These are phyloP conservation scores for Colletotrichum liaoningense DNA, from an alignment of 2,329 filamentous ascomycete genomes.

Conservation along the genomic window DNA sequence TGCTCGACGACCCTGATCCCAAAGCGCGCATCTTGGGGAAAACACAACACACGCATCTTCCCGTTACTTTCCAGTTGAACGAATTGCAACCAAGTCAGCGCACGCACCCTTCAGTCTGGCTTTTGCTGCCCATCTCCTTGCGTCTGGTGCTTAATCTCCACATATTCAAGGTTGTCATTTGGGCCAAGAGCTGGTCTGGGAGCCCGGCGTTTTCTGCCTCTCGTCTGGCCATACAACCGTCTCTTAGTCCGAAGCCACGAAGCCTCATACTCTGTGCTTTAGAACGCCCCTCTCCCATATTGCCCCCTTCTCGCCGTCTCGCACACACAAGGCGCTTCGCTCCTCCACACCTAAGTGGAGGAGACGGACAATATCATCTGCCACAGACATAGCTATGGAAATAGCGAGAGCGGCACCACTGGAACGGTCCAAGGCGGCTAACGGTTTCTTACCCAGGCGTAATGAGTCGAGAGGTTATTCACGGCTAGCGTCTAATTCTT, in stretches of 20 bases:
- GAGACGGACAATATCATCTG: background rate
- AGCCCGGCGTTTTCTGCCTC: constrained; percentile 7
- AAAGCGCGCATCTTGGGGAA: constrained; percentile 17
- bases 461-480: constrained; percentile 13
- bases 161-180: constrained; percentile 16
- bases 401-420: constrained; percentile 12
- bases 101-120: background rate
- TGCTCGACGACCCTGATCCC: constrained; percentile 15
- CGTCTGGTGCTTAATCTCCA: constrained; percentile 21
- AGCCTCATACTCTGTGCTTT: background rate
- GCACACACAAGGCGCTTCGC: background rate
- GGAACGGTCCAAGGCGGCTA: background rate
- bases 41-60: constrained; percentile 4
- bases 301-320: background rate
- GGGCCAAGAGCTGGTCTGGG: background rate
- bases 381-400: background rate
- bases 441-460: constrained; percentile 15
- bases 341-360: background rate
- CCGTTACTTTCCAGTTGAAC: background rate
- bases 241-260: constrained; percentile 6
- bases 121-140: background rate
- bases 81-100: background rate
- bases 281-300: background rate
- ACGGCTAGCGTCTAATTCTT: background rate
- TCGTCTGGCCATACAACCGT: background rate